Evolutionary conservation across 768 basidiomycete genomes (phyloP).

Genomic region (Pluteus cervinus): DNA sequence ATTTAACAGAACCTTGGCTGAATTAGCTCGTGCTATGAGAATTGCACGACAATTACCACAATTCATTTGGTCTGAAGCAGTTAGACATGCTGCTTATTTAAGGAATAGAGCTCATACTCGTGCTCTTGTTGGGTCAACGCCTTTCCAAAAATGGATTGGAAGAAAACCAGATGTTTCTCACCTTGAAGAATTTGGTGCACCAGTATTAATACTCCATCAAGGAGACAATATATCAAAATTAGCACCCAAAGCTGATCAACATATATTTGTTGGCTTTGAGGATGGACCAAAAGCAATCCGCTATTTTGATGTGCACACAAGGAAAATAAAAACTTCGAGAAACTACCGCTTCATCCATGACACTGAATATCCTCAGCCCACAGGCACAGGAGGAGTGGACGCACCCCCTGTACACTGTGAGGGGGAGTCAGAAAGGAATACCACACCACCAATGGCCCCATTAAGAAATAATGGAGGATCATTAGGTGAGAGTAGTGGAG

Average conservation of each 20-base stretch:
- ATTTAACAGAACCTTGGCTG: not conserved
- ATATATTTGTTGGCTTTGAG: slow-evolving; percentile 1
- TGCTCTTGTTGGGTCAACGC: not conserved
- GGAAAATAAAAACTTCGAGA: not conserved
- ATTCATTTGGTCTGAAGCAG: slow-evolving; percentile 1
- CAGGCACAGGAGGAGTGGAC: too few relatives aligned
- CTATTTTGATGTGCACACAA: not conserved
- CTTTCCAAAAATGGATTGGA: not conserved
- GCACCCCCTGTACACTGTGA: too few relatives aligned
- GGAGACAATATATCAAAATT: not conserved
- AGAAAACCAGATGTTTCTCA: not conserved
- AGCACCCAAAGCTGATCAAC: not conserved
- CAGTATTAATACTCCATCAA: not conserved
- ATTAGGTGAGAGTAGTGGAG: too few relatives aligned
- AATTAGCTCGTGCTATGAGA: not conserved
- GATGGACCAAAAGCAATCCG: not conserved
- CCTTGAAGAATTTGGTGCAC: not conserved
- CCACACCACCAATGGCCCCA: too few relatives aligned
- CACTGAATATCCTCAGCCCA: not conserved
- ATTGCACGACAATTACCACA: not conserved
- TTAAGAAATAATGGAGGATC: too few relatives aligned
- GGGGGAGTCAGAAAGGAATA: too few relatives aligned
- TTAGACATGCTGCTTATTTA: not conserved
- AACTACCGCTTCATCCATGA: not conserved
- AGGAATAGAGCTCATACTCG: not conserved